Percentiles rank a stretch among this genome's conserved stretches.
Evolutionary conservation across 768 basidiomycete genomes (phyloP).

Genomic region (Hebeloma cylindrosporum): DNA sequence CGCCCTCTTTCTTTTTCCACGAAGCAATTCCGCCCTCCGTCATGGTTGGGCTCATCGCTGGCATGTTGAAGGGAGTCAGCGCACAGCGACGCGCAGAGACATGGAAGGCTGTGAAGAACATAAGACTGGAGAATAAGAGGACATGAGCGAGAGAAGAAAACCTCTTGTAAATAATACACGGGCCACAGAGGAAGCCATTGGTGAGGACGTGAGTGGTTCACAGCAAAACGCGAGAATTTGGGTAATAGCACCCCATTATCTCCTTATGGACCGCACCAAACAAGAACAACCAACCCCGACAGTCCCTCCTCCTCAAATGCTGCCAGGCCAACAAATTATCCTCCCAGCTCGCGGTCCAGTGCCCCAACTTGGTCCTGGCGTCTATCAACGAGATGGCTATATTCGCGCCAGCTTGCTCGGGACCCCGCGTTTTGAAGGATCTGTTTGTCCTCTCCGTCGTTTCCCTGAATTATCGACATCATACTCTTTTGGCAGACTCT

Average conservation of each 20-base stretch:
- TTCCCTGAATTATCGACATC: constrained; percentile 17
- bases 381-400: constrained; percentile 63
- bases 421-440: constrained; percentile 55
- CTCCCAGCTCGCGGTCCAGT: constrained; percentile 50
- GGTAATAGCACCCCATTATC: constrained; percentile 19
- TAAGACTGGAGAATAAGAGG: neutral
- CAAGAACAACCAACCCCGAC: constrained; percentile 26
- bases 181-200: constrained; percentile 64
- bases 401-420: constrained; percentile 74
- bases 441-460: constrained; percentile 53
- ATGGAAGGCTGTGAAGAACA: constrained; percentile 66
- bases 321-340: constrained; percentile 80
- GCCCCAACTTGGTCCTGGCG: constrained; percentile 62
- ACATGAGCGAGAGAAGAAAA: constrained; percentile 31
- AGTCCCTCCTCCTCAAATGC: constrained; percentile 34
- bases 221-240: constrained; percentile 24
- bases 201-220: constrained; percentile 17
- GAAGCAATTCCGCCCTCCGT: constrained; percentile 96
- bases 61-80: constrained; percentile 89
- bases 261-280: constrained; percentile 28
- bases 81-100: constrained; percentile 76
- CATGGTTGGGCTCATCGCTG: constrained; percentile 99
- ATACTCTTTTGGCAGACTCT: constrained; percentile 46
- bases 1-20: constrained; percentile 98
- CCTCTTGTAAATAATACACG: constrained; percentile 68